Evolutionary conservation across 2,329 filamentous ascomycete species (phyloP).

Genomic region (Fusarium sp.): DNA sequence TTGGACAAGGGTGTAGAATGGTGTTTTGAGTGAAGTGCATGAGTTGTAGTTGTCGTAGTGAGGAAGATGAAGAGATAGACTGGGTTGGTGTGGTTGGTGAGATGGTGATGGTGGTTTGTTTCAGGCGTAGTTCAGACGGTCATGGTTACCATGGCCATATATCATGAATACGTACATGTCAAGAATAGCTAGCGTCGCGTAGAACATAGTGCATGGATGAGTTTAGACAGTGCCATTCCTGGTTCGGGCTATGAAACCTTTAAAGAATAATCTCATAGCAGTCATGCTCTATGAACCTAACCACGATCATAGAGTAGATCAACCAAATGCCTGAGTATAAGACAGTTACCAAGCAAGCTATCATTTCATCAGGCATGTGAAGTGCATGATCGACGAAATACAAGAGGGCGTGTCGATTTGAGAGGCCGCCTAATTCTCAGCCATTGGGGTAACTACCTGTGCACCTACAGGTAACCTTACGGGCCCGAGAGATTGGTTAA

Average conservation of each 20-base stretch:
- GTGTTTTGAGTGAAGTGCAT: not conserved
- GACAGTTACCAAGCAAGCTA: not conserved
- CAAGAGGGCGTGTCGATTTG: conserved; percentile 26
- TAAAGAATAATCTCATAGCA: not conserved
- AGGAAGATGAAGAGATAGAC: not conserved
- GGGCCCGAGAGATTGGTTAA: conserved; percentile 3
- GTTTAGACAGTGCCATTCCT: not conserved
- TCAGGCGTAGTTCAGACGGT: not conserved
- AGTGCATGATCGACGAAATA: conserved; percentile 33
- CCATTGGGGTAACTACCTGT: conserved; percentile 6
- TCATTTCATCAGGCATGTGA: conserved; percentile 7
- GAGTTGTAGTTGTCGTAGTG: not conserved
- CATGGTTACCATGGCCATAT: not conserved
- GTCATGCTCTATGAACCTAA: not conserved
- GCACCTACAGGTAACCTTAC: not conserved
- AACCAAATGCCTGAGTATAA: not conserved
- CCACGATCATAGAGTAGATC: not conserved
- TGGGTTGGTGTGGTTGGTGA: conserved; percentile 3
- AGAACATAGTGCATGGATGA: not conserved
- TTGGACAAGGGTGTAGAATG: conserved; percentile 19
- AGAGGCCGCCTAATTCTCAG: conserved; percentile 3
- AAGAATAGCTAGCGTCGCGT: conserved; percentile 6
- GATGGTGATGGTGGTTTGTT: not conserved
- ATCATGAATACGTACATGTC: not conserved
- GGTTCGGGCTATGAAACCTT: not conserved